These are phyloP conservation scores for Colletotrichum agaves DNA, from an alignment of 2,329 filamentous ascomycete genomes.

Conservation along the genomic window DNA sequence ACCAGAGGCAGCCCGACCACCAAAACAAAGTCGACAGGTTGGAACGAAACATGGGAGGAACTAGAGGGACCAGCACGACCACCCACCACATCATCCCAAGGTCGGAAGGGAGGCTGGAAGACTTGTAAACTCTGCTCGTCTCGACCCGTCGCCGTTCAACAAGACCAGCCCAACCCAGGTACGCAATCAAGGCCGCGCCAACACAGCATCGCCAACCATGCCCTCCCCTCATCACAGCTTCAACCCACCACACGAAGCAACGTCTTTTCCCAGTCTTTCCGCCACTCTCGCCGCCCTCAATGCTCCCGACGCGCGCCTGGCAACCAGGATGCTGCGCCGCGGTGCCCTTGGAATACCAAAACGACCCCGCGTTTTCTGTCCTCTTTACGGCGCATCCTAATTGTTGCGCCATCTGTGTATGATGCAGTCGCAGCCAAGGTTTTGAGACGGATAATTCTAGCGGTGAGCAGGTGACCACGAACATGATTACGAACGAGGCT, in stretches of 20 bases:
- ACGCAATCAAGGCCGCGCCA: neutral
- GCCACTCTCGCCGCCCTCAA: neutral
- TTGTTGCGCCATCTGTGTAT: constrained; percentile 10
- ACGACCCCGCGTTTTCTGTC: constrained; percentile 9
- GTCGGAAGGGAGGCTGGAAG: neutral
- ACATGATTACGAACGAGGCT: constrained; percentile 15
- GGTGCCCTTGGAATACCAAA: neutral
- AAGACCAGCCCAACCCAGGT: neutral
- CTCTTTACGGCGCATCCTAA: neutral
- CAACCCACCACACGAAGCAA: neutral
- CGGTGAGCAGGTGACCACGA: constrained; percentile 28
- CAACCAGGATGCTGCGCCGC: constrained; percentile 13
- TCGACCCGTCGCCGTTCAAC: constrained; percentile 2
- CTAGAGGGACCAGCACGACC: too few relatives aligned
- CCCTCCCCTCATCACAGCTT: neutral
- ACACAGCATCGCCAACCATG: constrained; percentile 1
- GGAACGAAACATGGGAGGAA: neutral
- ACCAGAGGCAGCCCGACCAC: constrained; percentile 9
- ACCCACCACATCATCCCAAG: neutral
- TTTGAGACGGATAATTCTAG: constrained; percentile 18
- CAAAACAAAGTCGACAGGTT: constrained; percentile 12
- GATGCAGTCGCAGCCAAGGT: constrained; percentile 34
- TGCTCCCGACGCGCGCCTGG: constrained; percentile 4
- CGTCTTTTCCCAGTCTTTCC: neutral
- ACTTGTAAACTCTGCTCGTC: constrained; percentile 13